Evolutionary conservation across 2,329 filamentous ascomycete genomes (phyloP), one percentile per base, ranked within the genome.

Genomic region (Fusarium metavorans): DNA sequence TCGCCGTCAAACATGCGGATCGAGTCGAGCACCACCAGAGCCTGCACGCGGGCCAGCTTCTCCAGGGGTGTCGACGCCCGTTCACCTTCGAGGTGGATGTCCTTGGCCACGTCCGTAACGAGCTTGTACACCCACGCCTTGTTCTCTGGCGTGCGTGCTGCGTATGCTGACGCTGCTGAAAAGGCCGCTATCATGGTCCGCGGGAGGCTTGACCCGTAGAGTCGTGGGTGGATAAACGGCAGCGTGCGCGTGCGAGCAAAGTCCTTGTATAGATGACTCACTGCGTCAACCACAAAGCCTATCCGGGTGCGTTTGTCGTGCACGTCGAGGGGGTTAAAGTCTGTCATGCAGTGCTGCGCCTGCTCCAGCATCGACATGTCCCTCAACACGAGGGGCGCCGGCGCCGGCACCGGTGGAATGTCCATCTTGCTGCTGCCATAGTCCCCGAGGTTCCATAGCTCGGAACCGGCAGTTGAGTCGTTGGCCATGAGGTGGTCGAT

Each of bases 1-100:
- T 87, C 85, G 0, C 85, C 86, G 45, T 87, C 85, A 61, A 86
- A 84, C 69, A 85, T 79, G 48, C 85, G 81, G 39, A 87, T 83
- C 2, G 81, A 78, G 68, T 86, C 84, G 34, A 86, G 77, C 14
- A 86, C 70, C 18, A 85, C 68, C 20, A 87, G 78, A 1, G 85
- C 85, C 73, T 87, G 85, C 5, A 85, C 80, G 14, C 85, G 80
- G 5, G 84, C 84, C 32, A 87, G 78, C 78, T 84, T 85, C 48
- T 86, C 84, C 1, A 76, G 68, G 1, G 80, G 79, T 4, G 81
- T 82, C 6, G 67, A 68, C 8, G 79, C 80, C 16, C 67, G 71
- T 70, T 82, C 80, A 10, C 81, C 82, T 45, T 83, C 81, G 43
- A 79, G 76, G 67, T 82, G 81, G 18, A 87, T 79, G 43, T 84